Conservation (phyloP, 208 protist genomes). For the Leishmania gerbilli region DNA sequence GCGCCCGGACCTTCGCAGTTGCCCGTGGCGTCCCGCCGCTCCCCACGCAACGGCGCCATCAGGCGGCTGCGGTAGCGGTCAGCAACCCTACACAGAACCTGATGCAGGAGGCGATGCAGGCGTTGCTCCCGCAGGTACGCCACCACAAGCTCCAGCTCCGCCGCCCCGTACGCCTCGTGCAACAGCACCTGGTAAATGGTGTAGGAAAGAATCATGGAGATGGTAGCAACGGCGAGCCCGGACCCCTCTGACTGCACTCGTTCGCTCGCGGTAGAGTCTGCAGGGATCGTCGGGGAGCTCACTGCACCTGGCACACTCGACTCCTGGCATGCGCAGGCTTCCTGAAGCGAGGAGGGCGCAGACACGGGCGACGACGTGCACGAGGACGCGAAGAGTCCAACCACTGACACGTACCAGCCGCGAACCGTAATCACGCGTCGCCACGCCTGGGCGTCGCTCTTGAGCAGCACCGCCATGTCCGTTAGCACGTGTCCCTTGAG, state of each 20-base stretch:
- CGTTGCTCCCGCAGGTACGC: slow-evolving; percentile 51
- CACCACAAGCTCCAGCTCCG: slow-evolving; percentile 64
- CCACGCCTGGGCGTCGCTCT: slow-evolving; percentile 63
- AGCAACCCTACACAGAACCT: slow-evolving; percentile 55
- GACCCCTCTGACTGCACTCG: neutral
- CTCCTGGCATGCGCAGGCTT: neutral
- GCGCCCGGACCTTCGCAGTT: neutral
- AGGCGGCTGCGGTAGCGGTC: slow-evolving; percentile 52
- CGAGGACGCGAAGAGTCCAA: slow-evolving; percentile 43
- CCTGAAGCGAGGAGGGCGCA: neutral
- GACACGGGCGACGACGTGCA: neutral
- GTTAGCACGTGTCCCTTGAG: slow-evolving; percentile 52
- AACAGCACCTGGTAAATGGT: slow-evolving; percentile 65
- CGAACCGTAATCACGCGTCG: slow-evolving; percentile 54
- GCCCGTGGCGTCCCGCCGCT: neutral
- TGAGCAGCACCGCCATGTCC: slow-evolving; percentile 60
- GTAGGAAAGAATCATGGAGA: slow-evolving; percentile 50
- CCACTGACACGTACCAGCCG: slow-evolving; percentile 72
- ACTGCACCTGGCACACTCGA: neutral
- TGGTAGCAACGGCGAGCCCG: slow-evolving; percentile 29
- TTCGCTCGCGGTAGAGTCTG: neutral
- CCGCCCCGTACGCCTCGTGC: slow-evolving; percentile 68
- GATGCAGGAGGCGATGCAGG: slow-evolving; percentile 45
- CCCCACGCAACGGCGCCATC: slow-evolving; percentile 4
- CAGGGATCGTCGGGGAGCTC: neutral